Evolutionary conservation across 805 yeast species (phyloP), one percentile per base, ranked within the genome.

Genomic region (Debaryomyces hansenii): DNA sequence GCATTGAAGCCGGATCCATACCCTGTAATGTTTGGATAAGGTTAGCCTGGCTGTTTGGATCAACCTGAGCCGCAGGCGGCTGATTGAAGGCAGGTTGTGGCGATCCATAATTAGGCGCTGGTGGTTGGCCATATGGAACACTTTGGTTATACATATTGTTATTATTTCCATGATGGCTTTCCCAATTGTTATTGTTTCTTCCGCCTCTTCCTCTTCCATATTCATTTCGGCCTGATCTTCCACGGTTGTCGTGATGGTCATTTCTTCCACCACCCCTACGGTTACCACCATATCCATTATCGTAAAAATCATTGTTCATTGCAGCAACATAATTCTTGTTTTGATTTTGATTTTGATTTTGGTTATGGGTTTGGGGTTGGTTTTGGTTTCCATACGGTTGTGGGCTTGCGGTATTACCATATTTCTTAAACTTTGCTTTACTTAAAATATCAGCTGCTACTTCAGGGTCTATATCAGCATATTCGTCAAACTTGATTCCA

Each of bases 401-500:
- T 8, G 60, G 59, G 16, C 16, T 14, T 34, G 54, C 42, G 20
- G 46, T 52, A 14, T 40, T 37, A 8, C 62, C 63, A 40, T 56
- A 51, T 40, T 57, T 56, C 40, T 60, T 60, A 32, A 57, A 60
- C 47, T 73, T 78, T 4, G 76, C 77, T 46, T 71, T 74, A 3
- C 64, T 55, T n/a, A 85, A 53, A 16, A 86, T 65, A 40, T 81
- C 82, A 11, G 84, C 77, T 0, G 91, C 91, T 37, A 80, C 85
- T 33, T 80, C 80, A 8, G 82, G 69, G 3, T 83, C 82, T n/a
- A 90, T 74, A 40, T 80, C 78, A 3, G 85, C 76, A 58, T 90
- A 90, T 59, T 90, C 96, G 57, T 90, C 96, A 62, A 86, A 91
- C 53, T 82, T 82, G 8, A 88, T 80, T 12, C 87, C 87, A 6